Evolutionary conservation across 2,329 filamentous ascomycete genomes (phyloP).

Genomic region (Beauveria pseudobassiana): DNA sequence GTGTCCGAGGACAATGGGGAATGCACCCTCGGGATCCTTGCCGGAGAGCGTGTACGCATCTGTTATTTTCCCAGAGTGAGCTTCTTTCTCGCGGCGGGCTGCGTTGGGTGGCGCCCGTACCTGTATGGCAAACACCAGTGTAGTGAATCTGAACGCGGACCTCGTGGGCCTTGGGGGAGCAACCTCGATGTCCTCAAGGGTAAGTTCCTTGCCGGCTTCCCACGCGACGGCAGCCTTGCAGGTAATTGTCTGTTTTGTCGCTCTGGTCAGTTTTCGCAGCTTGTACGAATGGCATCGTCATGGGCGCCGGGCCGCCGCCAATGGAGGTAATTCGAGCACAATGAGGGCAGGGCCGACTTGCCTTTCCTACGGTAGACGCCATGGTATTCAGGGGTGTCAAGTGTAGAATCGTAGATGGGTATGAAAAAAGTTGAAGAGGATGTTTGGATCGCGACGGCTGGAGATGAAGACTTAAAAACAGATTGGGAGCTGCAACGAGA

Average conservation of each 20-base stretch:
- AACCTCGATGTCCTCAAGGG: constrained; percentile 89
- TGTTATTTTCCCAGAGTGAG: constrained; percentile 21
- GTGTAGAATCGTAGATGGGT: neutral
- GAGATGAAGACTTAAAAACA: neutral
- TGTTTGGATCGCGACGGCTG: neutral
- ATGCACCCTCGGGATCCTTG: constrained; percentile 93
- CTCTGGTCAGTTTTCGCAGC: neutral
- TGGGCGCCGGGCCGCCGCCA: neutral
- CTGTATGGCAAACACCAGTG: constrained; percentile 98
- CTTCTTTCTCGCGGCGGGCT: neutral
- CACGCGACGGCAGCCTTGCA: constrained; percentile 98
- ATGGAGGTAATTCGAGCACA: constrained; percentile 15
- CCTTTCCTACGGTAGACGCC: constrained; percentile 47
- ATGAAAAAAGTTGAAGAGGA: neutral
- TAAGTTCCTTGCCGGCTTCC: constrained; percentile 87
- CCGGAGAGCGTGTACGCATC: constrained; percentile 93
- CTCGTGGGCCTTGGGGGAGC: constrained; percentile 83
- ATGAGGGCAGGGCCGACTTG: constrained; percentile 22
- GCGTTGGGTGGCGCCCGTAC: constrained; percentile 35
- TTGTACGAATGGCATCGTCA: neutral
- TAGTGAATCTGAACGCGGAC: constrained; percentile 96
- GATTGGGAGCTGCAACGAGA: neutral
- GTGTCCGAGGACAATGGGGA: constrained; percentile 82
- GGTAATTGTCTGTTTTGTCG: constrained; percentile 65
- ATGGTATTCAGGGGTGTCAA: constrained; percentile 23